Base-by-base conservation (phyloP, 495 filamentous ascomycete genomes). In the Endocarpon pusillum region DNA sequence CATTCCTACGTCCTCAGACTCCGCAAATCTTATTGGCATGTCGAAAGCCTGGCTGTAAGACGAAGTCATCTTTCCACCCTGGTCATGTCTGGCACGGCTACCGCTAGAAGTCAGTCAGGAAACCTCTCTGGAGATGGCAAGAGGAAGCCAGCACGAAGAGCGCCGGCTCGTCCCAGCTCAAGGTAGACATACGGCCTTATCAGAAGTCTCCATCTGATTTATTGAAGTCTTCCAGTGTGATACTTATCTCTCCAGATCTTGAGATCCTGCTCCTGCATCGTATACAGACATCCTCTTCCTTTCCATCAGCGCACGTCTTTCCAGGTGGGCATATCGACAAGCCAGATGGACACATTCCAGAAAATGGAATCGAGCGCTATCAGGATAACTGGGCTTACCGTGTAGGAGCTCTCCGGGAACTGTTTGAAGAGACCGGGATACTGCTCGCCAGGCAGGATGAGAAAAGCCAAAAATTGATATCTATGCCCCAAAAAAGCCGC, bases 371-470 rank as follows among this genome's bases (percentile, higher is more conserved):
- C 0, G 49, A 51, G n/a, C 48, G 73, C 9, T 81, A 91, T 49
- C 48, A 62, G 4, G 83, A 92, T 48, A 67, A 67, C 3, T 47
- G 57, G 12, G 64, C 65, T 4, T 94, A 93, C 43, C 61, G 84
- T 8, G 52, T 78, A 10, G 84, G 73, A 16, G 89, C 87, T 0
- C 72, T 96, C 34, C 64, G 87, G 2, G 87, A 96, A 58, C 79
- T 83, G 1, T 94, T 97, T 47, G 89, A 97, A 48, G 89, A 96
- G 53, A 85, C 79, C 41, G 89, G 89, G 0, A 81, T 96, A 25
- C 54, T 97, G 11, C 65, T 97, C 1, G 83, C 81, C 0, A 70
- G 66, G 28, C 51, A 60, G 34, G 43, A 50, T 12, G 55, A 47
- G 21, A 61, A 49, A 0, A 48, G 51, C 26, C 51, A 41, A 49